Percentiles rank a stretch among this genome's conserved stretches.
phyloP scores from a whole-genome alignment of 73 alveolate genomes.

The Paramecium caudatum region DNA sequence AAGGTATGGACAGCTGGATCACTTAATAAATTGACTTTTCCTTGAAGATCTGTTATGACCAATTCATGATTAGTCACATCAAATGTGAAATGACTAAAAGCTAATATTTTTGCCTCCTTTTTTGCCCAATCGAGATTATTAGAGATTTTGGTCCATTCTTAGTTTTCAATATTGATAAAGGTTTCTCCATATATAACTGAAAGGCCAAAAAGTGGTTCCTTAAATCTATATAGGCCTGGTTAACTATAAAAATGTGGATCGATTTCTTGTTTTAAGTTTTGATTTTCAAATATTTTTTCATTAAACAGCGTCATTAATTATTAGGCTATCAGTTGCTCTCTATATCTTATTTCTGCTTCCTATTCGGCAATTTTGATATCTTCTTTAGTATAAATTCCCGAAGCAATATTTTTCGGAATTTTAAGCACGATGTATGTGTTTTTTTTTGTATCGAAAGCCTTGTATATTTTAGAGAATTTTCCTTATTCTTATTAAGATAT shows the following conservation, averaged over 20 bases:
- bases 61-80: not conserved
- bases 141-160: not conserved
- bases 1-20: not conserved
- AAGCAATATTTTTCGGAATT: not conserved
- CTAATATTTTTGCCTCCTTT: not conserved
- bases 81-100: slow-evolving; percentile 35
- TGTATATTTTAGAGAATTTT: not conserved
- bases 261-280: not conserved
- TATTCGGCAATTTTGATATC: not conserved
- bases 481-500: not conserved
- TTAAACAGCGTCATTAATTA: not conserved
- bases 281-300: not conserved
- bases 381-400: not conserved
- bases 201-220: not conserved
- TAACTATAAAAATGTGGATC: not conserved
- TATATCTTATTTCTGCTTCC: not conserved
- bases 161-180: not conserved
- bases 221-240: not conserved
- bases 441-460: slow-evolving; percentile 5
- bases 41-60: not conserved
- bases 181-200: not conserved
- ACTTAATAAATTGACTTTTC: not conserved
- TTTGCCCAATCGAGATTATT: not conserved
- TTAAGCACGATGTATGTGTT: not conserved
- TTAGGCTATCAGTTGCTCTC: not conserved